These are phyloP conservation scores for Apophysomyces ossiformis DNA, from an alignment of 371 early-diverging fungal genomes.

Conservation along the genomic window DNA sequence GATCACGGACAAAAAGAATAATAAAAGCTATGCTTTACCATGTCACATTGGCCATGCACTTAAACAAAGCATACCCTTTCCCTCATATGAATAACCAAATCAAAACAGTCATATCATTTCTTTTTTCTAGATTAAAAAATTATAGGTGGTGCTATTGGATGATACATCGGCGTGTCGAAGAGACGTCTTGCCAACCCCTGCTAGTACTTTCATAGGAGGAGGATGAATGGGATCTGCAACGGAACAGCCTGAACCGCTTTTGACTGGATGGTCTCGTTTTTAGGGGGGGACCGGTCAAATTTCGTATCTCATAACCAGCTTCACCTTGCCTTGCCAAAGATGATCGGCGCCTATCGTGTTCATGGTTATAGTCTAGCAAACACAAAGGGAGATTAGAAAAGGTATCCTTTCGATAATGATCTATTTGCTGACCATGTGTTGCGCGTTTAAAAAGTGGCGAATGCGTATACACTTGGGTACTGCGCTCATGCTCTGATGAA, in stretches of 20 bases:
- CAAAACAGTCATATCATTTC: no score
- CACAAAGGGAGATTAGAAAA: not conserved
- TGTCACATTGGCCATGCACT: no score
- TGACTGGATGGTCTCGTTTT: not conserved
- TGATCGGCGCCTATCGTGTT: not conserved
- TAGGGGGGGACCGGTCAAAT: not conserved
- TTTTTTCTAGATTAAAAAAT: not conserved
- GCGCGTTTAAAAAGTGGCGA: not conserved
- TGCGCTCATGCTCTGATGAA: not conserved
- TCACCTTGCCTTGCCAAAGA: not conserved
- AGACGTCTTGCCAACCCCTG: not conserved
- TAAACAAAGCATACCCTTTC: not conserved
- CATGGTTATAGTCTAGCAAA: not conserved
- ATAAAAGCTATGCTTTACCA: not conserved
- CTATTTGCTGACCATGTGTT: not conserved
- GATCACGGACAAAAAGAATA: not conserved
- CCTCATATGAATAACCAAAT: not conserved
- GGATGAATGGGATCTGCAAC: not conserved
- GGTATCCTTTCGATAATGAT: no score
- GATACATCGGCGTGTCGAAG: not conserved
- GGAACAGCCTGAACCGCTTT: not conserved
- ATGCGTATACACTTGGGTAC: not conserved
- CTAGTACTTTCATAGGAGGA: not conserved
- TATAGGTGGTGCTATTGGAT: not conserved
- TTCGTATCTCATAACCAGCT: not conserved